Percentiles rank a stretch among this genome's conserved stretches.
Evolutionary conservation across 768 basidiomycete species (phyloP).

Genomic region (Podaxis sp.): DNA sequence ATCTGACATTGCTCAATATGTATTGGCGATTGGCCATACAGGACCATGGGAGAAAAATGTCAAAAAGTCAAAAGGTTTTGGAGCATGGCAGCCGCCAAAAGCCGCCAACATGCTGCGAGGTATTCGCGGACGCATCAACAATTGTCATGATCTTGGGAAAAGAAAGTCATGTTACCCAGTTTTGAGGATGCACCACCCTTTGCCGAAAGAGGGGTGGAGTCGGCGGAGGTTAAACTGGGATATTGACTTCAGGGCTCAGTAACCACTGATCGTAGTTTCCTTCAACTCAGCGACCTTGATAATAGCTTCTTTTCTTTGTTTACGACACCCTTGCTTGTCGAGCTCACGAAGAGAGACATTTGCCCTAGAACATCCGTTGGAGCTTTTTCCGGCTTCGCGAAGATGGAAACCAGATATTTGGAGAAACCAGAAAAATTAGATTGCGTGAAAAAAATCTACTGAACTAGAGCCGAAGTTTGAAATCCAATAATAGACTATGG

Average conservation of each 20-base stretch:
- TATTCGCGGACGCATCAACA: not conserved
- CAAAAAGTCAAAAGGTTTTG: not conserved
- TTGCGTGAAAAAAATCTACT: not conserved
- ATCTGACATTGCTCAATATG: not conserved
- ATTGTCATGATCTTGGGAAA: not conserved
- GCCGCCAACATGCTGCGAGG: not conserved
- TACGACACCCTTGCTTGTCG: not conserved
- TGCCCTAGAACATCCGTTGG: not conserved
- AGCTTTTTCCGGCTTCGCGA: not conserved
- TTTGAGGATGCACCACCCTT: not conserved
- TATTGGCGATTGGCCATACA: not conserved
- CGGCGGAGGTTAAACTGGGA: not conserved
- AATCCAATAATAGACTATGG: not conserved
- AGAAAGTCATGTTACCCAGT: not conserved
- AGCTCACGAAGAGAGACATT: not conserved
- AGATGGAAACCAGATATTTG: not conserved
- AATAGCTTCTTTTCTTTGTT: not conserved
- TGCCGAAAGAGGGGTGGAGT: conserved; percentile 3
- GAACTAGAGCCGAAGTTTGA: not conserved
- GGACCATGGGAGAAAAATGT: not conserved
- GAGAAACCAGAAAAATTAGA: not conserved
- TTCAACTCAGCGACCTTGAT: not conserved
- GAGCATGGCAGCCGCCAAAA: not conserved
- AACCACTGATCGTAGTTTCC: not conserved
- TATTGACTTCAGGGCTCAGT: conserved; percentile 2